phyloP scores from a whole-genome alignment of 371 early-diverging fungal genomes.

The Dichotomocladium elegans region DNA sequence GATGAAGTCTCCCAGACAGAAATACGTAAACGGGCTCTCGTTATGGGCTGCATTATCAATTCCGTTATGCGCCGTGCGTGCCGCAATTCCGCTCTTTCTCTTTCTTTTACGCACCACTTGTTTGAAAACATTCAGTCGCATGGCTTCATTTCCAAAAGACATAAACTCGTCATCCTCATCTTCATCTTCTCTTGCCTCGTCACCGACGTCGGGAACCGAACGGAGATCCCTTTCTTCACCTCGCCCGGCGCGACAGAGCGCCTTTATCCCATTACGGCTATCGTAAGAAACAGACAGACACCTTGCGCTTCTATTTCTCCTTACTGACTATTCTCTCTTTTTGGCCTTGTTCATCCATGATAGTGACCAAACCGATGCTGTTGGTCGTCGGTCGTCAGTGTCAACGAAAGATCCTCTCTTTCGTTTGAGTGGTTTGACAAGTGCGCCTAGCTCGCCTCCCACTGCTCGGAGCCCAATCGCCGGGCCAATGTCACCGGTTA shows the following conservation, averaged over 20 bases:
- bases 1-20: no score
- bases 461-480: background rate
- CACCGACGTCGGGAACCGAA: background rate
- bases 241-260: background rate
- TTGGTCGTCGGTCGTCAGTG: background rate
- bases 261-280: constrained; percentile 4
- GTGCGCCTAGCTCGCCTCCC: background rate
- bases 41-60: no score
- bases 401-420: background rate
- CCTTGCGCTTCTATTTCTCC: no score
- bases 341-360: background rate
- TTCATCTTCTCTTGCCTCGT: constrained; percentile 3
- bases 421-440: background rate
- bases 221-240: background rate
- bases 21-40: no score
- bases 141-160: background rate
- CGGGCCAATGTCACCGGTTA: no score
- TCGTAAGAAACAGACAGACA: constrained; percentile 1
- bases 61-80: no score
- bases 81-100: no score
- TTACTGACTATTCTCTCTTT: background rate
- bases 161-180: background rate
- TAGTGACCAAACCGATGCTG: background rate
- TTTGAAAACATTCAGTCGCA: no score
- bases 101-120: no score